Evolutionary conservation across 164 flowering plant genomes (phyloP), one percentile per base, ranked within the genome.

Genomic region (Magnolia changhungtana): DNA sequence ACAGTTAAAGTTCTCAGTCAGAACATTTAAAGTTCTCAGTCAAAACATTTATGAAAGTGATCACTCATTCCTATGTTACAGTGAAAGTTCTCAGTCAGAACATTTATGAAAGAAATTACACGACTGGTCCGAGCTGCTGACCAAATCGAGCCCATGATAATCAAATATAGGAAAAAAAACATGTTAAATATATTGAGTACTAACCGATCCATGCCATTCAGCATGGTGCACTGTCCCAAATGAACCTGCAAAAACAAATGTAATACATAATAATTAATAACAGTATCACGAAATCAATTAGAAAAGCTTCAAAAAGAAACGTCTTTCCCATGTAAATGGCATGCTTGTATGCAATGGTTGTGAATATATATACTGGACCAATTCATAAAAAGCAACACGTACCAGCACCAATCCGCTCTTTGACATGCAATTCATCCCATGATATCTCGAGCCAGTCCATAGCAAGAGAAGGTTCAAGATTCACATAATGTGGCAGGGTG

Each of bases 161-260:
- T 37, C 45, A 37, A 37, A n/a, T 37, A 37, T 37, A 37, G 45
- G 7, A 37, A 37, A 37, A 37, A 37, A 37, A 37, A 37, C 45
- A 37, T 37, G 45, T 13, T 75, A 11, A 8, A 27, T 5, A 13
- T 14, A 64, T 18, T 27, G 76, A 65, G 10, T 73, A 90, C 98
- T 86, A 72, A 95, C 98, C 88, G 99, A 95, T 85, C 98, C 97
- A 91, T 96, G 94, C 99, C 99, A 96, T 83, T 96, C 99, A 82
- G 98, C 97, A 72, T 90, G 99, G 83, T 94, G 96, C 78, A 96
- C 99, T 10, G 96, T 96, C 66, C 99, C 99, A 85, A 94, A 96
- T 50, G 99, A 96, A 77, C 99, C 99, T 94, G 83, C 67, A 79
- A 68, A 61, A 69, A 8, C 58, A 71, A 78, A 52, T 37, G 20